Base-by-base conservation (phyloP, 2,329 filamentous ascomycete species). In the Incumbomyces lentus region DNA sequence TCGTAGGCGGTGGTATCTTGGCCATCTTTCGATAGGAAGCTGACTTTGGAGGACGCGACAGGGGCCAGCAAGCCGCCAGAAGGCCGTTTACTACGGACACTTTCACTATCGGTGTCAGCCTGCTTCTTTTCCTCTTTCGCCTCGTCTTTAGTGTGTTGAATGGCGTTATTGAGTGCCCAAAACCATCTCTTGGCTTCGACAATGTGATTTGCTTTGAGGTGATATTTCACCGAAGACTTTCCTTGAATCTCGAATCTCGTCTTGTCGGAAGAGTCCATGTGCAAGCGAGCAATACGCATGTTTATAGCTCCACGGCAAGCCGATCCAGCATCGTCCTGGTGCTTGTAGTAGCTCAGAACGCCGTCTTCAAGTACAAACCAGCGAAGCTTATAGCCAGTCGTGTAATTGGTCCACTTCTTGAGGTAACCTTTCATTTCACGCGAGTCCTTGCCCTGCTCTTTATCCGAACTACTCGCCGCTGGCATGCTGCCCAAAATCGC, bases 341-440 rank as follows among this genome's bases (percentile, higher is more conserved):
- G 87, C 68, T 98, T 98, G 71, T 96, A 98, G 69, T 98, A 98
- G 66, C 92, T 96, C 55, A 98, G 67, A 11, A 98, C 90, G 11
- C 92, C 92, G 62, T 98, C 92, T 62, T 98, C 92, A 7, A 98
- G 77, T 12, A 96, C 92, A 62, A 98, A 98, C 89, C 90, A 98
- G 50, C 92, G 77, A 53, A 98, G 66, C 68, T 98, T 95, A 69
- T 95, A 98, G 7, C 92, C 92, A 61, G 86, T 89, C 17, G 90
- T 89, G 63, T 98, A 98, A 63, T 98, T 98, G 40, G 92, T 98
- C 92, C 92, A 98, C 65, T 98, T 98, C 69, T 95, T 96, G 47
- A 98, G 72, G 63, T 96, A 98, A 6, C 92, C 92, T 69, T 94
- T 95, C 86, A 98, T 96, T 66, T 96, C 90, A 40, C 89, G 78